phyloP scores from a whole-genome alignment of 2,329 filamentous ascomycete genomes.

The Aspergillus neotritici region DNA sequence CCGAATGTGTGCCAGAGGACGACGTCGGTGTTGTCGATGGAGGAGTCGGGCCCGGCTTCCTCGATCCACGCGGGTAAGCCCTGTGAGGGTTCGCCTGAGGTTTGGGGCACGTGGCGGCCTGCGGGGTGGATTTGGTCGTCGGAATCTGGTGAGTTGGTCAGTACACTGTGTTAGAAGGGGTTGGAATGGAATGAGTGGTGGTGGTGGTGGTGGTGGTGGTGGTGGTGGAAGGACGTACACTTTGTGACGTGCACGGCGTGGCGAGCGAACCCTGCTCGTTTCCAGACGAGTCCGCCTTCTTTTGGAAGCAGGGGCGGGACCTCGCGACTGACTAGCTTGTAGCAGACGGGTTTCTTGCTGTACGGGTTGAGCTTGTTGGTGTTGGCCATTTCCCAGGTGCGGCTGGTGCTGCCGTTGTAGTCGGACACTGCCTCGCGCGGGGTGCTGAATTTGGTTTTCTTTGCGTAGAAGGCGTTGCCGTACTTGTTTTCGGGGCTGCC shows the following conservation, averaged over 20 bases:
- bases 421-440: slow-evolving; percentile 65
- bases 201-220: too few relatives aligned
- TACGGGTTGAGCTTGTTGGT: slow-evolving; percentile 77
- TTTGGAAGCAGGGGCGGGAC: slow-evolving; percentile 74
- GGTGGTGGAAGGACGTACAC: slow-evolving; percentile 53
- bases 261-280: slow-evolving; percentile 78
- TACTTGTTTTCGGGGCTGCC: slow-evolving; percentile 79
- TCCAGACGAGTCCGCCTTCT: slow-evolving; percentile 77
- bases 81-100: slow-evolving; percentile 68
- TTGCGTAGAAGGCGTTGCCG: slow-evolving; percentile 83
- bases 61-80: slow-evolving; percentile 72
- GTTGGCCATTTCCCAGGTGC: slow-evolving; percentile 90
- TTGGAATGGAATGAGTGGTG: background rate
- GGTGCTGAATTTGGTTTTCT: slow-evolving; percentile 72
- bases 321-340: slow-evolving; percentile 86
- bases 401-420: slow-evolving; percentile 70
- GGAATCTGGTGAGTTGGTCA: slow-evolving; percentile 50
- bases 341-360: slow-evolving; percentile 76
- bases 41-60: slow-evolving; percentile 56
- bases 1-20: slow-evolving; percentile 95
- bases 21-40: slow-evolving; percentile 74
- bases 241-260: slow-evolving; percentile 86
- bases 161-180: background rate
- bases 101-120: slow-evolving; percentile 81
- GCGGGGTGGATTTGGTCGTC: slow-evolving; percentile 81